Percentiles rank a stretch among this genome's conserved stretches.
phyloP scores from a whole-genome alignment of 2,329 filamentous ascomycete species.

The Ploettnerulaceae sp. region DNA sequence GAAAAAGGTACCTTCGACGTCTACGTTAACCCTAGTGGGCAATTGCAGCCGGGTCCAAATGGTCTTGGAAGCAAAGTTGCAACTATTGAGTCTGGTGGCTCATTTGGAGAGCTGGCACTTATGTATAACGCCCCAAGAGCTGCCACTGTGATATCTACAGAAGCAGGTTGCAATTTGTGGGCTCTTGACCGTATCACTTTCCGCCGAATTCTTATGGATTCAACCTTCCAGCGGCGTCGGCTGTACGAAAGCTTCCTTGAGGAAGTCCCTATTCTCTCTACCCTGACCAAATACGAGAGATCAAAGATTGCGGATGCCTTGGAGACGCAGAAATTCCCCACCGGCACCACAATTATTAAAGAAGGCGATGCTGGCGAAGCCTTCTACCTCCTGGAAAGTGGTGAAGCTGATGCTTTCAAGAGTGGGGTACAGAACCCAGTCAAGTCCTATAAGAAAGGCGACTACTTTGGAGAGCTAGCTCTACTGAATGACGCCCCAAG shows the following conservation, averaged over 20 bases:
- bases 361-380: constrained; percentile 89
- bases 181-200: constrained; percentile 93
- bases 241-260: constrained; percentile 98
- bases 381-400: constrained; percentile 86
- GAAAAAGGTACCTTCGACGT: constrained; percentile 89
- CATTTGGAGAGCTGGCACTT: constrained; percentile 91
- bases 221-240: constrained; percentile 87
- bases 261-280: constrained; percentile 80
- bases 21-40: constrained; percentile 75
- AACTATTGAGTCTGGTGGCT: constrained; percentile 79
- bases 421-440: constrained; percentile 65
- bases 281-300: constrained; percentile 85
- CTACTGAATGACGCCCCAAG: constrained; percentile 89
- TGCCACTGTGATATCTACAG: constrained; percentile 83
- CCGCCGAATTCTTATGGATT: constrained; percentile 96
- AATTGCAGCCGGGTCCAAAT: constrained; percentile 71
- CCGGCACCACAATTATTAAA: constrained; percentile 77
- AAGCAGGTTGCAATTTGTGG: constrained; percentile 79
- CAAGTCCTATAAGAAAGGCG: constrained; percentile 81
- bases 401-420: constrained; percentile 83
- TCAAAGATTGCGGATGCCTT: constrained; percentile 97
- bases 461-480: constrained; percentile 95
- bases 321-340: constrained; percentile 80
- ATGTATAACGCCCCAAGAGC: constrained; percentile 99
- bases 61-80: constrained; percentile 81